phyloP scores from a whole-genome alignment of 1,139 yeast genomes.

The Suhomyces wounanorum region DNA sequence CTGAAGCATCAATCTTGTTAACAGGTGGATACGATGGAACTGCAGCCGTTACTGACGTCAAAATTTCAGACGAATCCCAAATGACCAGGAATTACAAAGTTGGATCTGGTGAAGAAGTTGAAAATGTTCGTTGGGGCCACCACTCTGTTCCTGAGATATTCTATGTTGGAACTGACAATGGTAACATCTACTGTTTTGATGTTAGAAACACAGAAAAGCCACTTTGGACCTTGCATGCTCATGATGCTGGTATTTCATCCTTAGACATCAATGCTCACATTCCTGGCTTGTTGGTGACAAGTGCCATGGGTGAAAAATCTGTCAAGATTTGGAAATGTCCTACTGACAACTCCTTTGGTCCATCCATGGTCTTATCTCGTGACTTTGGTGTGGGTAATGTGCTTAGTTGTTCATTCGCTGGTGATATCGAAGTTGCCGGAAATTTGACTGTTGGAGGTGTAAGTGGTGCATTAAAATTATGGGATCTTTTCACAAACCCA shows the following conservation, averaged over 20 bases:
- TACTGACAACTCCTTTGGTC: conserved; percentile 49
- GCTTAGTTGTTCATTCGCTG: conserved; percentile 78
- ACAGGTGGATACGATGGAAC: conserved; percentile 93
- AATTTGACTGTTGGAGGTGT: conserved; percentile 88
- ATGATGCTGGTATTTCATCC: conserved; percentile 89
- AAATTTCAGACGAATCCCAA: conserved; percentile 63
- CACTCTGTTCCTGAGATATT: conserved; percentile 59
- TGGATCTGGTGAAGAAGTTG: conserved; percentile 75
- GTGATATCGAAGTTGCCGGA: conserved; percentile 86
- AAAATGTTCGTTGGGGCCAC: conserved; percentile 70
- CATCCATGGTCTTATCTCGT: conserved; percentile 87
- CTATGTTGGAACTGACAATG: conserved; percentile 90
- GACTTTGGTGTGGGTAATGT: conserved; percentile 97
- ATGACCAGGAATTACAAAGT: conserved; percentile 67
- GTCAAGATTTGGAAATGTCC: conserved; percentile 88
- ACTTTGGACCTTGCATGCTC: conserved; percentile 96
- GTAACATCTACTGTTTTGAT: conserved; percentile 88
- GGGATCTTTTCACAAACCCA: conserved; percentile 87
- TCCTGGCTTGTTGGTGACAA: conserved; percentile 78
- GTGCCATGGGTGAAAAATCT: conserved; percentile 87
- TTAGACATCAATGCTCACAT: conserved; percentile 68
- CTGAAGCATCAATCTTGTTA: conserved; percentile 74
- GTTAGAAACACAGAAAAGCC: conserved; percentile 71
- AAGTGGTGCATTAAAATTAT: conserved; percentile 77
- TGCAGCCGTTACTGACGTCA: conserved; percentile 79